Evolutionary conservation across 2,329 filamentous ascomycete genomes (phyloP).

Genomic region (Sclerotinia borealis): DNA sequence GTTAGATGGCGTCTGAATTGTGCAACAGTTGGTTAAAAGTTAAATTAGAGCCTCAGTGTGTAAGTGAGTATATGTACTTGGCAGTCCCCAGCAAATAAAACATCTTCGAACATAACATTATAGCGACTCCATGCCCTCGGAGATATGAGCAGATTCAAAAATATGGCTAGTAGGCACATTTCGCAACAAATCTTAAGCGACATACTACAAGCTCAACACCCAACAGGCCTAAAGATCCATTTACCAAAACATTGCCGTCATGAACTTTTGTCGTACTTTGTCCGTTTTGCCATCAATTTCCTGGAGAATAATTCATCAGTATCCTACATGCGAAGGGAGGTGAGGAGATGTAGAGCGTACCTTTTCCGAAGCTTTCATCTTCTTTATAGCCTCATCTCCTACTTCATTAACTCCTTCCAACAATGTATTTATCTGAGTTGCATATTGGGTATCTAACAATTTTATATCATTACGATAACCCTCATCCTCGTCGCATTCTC

Average conservation of each 20-base stretch:
- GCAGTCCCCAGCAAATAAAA: background rate
- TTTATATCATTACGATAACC: slow-evolving; percentile 23
- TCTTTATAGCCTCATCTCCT: slow-evolving; percentile 17
- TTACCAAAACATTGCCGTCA: slow-evolving; percentile 8
- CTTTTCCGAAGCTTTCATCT: slow-evolving; percentile 28
- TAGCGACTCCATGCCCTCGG: background rate
- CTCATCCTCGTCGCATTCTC: background rate
- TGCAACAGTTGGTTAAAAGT: background rate
- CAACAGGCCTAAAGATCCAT: background rate
- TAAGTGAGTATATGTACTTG: background rate
- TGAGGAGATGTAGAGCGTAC: slow-evolving; percentile 11
- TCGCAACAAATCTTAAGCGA: background rate
- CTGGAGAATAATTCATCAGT: slow-evolving; percentile 10
- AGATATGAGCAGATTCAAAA: background rate
- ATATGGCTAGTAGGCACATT: background rate
- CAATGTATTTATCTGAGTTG: slow-evolving; percentile 17
- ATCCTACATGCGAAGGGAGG: background rate
- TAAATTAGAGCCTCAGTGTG: background rate
- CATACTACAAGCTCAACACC: background rate
- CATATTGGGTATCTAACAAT: slow-evolving; percentile 20
- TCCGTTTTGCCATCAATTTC: slow-evolving; percentile 13
- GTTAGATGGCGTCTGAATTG: background rate
- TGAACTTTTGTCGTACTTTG: background rate
- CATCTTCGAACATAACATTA: background rate
- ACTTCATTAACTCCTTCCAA: slow-evolving; percentile 22